These are phyloP conservation scores for Selenicereus undatus DNA, from an alignment of 148 eudicot genomes.

Conservation along the genomic window DNA sequence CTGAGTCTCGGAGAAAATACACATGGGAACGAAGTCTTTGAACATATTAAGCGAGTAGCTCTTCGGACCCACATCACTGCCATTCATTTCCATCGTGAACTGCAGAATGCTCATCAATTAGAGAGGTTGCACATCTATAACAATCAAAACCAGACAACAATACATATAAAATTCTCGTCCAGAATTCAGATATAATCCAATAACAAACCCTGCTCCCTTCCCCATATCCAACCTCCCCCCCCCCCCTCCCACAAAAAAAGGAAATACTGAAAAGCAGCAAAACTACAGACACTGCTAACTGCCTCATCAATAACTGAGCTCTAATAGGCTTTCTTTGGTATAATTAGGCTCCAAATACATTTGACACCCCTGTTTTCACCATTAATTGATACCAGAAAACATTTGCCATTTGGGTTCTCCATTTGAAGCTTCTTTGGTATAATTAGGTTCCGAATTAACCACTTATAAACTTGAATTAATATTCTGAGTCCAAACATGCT, in stretches of 20 bases:
- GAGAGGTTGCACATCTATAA: background rate
- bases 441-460: too few species aligned
- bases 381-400: too few species aligned
- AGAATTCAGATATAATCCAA: background rate
- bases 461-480: background rate
- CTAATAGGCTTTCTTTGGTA: too few species aligned
- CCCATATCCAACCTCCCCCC: too few species aligned
- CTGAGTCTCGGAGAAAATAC: slow-evolving; percentile 73
- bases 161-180: background rate
- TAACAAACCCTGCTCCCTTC: too few species aligned
- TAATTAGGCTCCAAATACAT: too few species aligned
- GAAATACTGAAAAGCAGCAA: background rate
- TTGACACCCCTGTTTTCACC: too few species aligned
- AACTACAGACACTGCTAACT: background rate
- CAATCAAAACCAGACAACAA: background rate
- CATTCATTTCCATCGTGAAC: slow-evolving; percentile 92
- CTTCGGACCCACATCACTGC: slow-evolving; percentile 56
- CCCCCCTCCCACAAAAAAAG: background rate
- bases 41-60: slow-evolving; percentile 88
- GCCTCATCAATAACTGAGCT: background rate
- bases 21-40: slow-evolving; percentile 92
- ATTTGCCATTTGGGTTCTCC: too few species aligned
- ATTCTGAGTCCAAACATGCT: background rate
- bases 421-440: too few species aligned
- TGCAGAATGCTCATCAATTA: slow-evolving; percentile 33